A percentile compares a stretch with the other conserved stretches of the same genome.
phyloP scores from a whole-genome alignment of 495 filamentous ascomycete genomes.

The Trichoderma virens region DNA sequence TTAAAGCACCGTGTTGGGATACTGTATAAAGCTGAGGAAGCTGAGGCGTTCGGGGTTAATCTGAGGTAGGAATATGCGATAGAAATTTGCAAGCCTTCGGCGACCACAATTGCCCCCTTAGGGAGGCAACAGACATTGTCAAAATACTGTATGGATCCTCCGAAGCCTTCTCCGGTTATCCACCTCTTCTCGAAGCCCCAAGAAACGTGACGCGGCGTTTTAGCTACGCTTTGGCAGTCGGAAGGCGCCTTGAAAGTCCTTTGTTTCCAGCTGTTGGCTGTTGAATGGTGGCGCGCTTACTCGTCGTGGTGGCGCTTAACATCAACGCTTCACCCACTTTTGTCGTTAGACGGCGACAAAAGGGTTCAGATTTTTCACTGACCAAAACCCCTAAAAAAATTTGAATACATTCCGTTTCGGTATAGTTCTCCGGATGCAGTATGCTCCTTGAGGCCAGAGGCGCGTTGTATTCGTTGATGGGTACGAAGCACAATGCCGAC shows the following conservation, averaged over 20 bases:
- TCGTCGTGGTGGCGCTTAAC: not conserved
- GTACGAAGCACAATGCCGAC: no score
- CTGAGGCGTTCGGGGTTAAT: not conserved
- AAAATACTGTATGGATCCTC: not conserved
- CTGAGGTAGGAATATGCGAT: not conserved
- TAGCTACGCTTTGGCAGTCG: not conserved
- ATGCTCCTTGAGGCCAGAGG: not conserved
- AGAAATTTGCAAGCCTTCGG: not conserved
- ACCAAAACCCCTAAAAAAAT: not conserved
- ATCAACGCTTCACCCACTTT: not conserved
- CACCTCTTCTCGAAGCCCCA: not conserved
- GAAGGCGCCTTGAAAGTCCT: not conserved
- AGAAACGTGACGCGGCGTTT: slow-evolving; percentile 1
- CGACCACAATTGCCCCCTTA: not conserved
- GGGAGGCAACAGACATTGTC: not conserved
- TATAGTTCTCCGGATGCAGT: not conserved
- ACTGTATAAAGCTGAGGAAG: not conserved
- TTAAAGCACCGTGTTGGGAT: not conserved
- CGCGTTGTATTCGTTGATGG: no score
- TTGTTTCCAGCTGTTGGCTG: not conserved
- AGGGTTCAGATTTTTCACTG: not conserved
- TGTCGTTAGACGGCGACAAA: not conserved
- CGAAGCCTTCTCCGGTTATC: not conserved
- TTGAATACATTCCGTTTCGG: not conserved
- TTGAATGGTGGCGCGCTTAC: not conserved